A percentile compares a stretch with the other conserved stretches of the same genome.
These are phyloP conservation scores for Filosporella fistucella DNA, from an alignment of 495 filamentous ascomycete species.

Conservation along the genomic window DNA sequence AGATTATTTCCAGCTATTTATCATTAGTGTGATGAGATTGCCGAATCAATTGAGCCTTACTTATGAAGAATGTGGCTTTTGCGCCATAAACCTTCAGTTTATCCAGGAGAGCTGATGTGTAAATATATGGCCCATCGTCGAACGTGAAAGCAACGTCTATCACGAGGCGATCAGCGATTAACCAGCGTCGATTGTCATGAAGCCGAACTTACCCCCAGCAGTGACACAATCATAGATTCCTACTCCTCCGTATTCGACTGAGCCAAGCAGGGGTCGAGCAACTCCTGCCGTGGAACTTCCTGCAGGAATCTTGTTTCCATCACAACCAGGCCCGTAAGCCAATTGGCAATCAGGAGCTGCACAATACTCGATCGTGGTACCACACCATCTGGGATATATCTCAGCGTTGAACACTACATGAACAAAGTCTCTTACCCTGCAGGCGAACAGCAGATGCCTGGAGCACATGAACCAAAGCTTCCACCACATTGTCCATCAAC, in stretches of 20 bases:
- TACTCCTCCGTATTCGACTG: slow-evolving; percentile 52
- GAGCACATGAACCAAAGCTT: slow-evolving; percentile 43
- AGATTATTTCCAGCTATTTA: slow-evolving; percentile 53
- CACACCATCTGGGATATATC: slow-evolving; percentile 59
- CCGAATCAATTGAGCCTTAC: slow-evolving; percentile 49
- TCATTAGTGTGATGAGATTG: slow-evolving; percentile 38
- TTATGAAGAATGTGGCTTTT: slow-evolving; percentile 67
- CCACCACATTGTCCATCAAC: slow-evolving; percentile 31
- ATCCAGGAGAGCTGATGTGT: slow-evolving; percentile 59
- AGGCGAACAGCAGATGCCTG: slow-evolving; percentile 58
- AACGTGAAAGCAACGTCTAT: slow-evolving; percentile 59
- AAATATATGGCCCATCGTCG: slow-evolving; percentile 65
- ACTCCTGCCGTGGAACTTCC: slow-evolving; percentile 57
- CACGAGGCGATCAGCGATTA: neutral
- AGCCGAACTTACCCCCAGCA: slow-evolving; percentile 11
- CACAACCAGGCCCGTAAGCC: slow-evolving; percentile 60
- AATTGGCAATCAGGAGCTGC: slow-evolving; percentile 65
- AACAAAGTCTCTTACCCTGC: slow-evolving; percentile 51
- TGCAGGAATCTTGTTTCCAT: slow-evolving; percentile 59
- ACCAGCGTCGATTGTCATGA: too few relatives aligned
- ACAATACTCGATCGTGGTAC: slow-evolving; percentile 57
- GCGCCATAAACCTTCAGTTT: slow-evolving; percentile 50
- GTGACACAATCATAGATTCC: slow-evolving; percentile 62
- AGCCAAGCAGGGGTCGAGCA: slow-evolving; percentile 53
- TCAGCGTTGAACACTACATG: too few relatives aligned